phyloP scores from a whole-genome alignment of 352 stramenopile genomes.

The Phytophthora fragariaefolia region DNA sequence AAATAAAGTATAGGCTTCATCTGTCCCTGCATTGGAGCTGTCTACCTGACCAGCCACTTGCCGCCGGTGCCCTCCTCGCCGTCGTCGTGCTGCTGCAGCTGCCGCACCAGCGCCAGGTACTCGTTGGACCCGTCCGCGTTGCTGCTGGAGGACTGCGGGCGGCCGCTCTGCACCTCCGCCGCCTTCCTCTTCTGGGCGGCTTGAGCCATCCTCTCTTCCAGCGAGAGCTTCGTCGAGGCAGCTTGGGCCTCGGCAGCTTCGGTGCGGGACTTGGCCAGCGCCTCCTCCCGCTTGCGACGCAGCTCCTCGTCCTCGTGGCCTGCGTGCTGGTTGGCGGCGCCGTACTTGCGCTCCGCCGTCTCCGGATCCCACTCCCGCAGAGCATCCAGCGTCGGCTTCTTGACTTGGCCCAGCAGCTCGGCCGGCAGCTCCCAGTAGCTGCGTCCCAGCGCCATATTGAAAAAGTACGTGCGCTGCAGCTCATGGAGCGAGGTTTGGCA shows the following conservation, averaged over 20 bases:
- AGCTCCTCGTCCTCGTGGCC: constrained; percentile 39
- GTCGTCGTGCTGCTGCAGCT: constrained; percentile 67
- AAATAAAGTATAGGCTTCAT: constrained; percentile 38
- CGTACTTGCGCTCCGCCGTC: constrained; percentile 43
- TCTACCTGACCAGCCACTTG: constrained; percentile 80
- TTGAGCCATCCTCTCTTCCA: constrained; percentile 70
- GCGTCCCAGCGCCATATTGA: constrained; percentile 74
- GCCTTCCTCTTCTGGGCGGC: constrained; percentile 65
- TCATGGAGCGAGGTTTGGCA: constrained; percentile 11
- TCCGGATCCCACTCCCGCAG: constrained; percentile 59
- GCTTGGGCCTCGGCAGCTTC: constrained; percentile 20
- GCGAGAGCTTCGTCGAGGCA: constrained; percentile 22
- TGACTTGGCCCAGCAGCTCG: constrained; percentile 57
- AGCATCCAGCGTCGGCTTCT: constrained; percentile 51
- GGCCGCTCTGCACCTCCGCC: constrained; percentile 41
- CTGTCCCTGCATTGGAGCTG: not conserved
- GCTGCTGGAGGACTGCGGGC: constrained; percentile 1
- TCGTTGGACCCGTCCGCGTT: constrained; percentile 42
- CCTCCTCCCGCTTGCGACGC: constrained; percentile 47
- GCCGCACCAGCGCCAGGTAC: constrained; percentile 70
- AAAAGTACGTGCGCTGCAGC: constrained; percentile 77
- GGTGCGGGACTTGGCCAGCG: constrained; percentile 43
- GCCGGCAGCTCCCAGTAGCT: constrained; percentile 80
- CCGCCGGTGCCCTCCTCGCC: constrained; percentile 50
- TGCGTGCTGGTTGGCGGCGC: constrained; percentile 19